These are phyloP conservation scores for Hemileia vastatrix DNA, from an alignment of 1,284 basidiomycete genomes.

Conservation along the genomic window DNA sequence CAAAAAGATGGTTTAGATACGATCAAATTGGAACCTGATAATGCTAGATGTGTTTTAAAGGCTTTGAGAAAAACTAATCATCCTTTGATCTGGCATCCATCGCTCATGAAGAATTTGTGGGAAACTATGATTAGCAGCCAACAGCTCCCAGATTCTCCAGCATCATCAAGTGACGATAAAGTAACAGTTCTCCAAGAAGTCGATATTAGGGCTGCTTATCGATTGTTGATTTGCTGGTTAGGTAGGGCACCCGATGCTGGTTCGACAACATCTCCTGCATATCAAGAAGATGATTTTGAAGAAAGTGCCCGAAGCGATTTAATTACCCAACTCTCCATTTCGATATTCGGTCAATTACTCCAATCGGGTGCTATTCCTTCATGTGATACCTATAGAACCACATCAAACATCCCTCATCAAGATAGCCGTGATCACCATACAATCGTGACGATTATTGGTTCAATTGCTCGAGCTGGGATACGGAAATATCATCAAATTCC, in stretches of 20 bases:
- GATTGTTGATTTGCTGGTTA: no score
- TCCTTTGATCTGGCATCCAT: background rate
- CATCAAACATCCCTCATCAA: background rate
- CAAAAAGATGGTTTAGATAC: background rate
- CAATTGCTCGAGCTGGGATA: constrained; percentile 13
- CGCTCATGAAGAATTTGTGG: constrained; percentile 3
- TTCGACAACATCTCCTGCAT: no score
- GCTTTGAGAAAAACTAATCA: background rate
- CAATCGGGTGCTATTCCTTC: constrained; percentile 10
- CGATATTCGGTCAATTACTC: constrained; percentile 16
- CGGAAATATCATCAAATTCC: background rate
- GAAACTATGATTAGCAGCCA: constrained; percentile 7
- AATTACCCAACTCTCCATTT: no score
- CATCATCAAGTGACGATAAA: no score
- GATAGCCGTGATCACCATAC: no score
- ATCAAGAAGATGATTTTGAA: no score
- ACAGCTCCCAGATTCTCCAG: no score
- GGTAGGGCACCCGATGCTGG: no score
- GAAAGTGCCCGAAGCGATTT: no score
- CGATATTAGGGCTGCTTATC: no score
- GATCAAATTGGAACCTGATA: background rate
- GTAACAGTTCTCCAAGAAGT: no score
- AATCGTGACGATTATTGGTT: constrained; percentile 11
- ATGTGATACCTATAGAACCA: constrained; percentile 1
- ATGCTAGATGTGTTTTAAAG: constrained; percentile 10